phyloP scores from a whole-genome alignment of 1,139 yeast genomes.

The Meyerozyma carpophila region DNA sequence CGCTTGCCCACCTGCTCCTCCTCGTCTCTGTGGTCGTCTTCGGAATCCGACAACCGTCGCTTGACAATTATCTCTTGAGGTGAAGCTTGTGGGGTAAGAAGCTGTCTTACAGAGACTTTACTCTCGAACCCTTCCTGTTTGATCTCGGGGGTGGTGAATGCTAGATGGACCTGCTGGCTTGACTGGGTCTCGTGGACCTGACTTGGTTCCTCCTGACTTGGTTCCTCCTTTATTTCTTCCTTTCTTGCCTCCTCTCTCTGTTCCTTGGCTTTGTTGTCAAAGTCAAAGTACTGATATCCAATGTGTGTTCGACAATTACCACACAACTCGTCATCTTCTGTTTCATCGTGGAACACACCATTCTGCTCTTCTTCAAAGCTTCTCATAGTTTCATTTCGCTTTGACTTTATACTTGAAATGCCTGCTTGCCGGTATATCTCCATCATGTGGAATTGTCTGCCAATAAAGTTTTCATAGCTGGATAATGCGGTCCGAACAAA shows the following conservation, averaged over 20 bases:
- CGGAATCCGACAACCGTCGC: conserved; percentile 2
- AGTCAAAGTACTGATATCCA: conserved; percentile 32
- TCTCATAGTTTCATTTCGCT: conserved; percentile 12
- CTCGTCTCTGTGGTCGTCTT: conserved; percentile 4
- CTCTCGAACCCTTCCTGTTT: conserved; percentile 4
- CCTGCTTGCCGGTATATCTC: conserved; percentile 8
- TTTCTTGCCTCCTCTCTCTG: too few relatives aligned
- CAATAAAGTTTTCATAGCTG: conserved; percentile 21
- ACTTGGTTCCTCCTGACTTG: too few relatives aligned
- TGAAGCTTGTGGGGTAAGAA: conserved; percentile 35
- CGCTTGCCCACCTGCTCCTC: background rate
- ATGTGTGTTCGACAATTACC: conserved; percentile 36
- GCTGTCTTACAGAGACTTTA: conserved; percentile 15
- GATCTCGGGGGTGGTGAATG: conserved; percentile 3
- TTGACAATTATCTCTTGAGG: conserved; percentile 18
- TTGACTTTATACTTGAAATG: conserved; percentile 8
- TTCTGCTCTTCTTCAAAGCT: conserved; percentile 15
- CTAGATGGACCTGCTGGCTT: background rate
- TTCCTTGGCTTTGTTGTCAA: conserved; percentile 15
- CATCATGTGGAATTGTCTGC: conserved; percentile 10
- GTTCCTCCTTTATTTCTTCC: too few relatives aligned
- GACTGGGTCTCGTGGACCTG: too few relatives aligned
- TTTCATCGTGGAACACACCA: conserved; percentile 11
- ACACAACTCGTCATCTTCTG: conserved; percentile 34
- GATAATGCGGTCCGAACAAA: conserved; percentile 20